phyloP scores from a whole-genome alignment of 2,329 filamentous ascomycete species.

The Fusarium graminum region DNA sequence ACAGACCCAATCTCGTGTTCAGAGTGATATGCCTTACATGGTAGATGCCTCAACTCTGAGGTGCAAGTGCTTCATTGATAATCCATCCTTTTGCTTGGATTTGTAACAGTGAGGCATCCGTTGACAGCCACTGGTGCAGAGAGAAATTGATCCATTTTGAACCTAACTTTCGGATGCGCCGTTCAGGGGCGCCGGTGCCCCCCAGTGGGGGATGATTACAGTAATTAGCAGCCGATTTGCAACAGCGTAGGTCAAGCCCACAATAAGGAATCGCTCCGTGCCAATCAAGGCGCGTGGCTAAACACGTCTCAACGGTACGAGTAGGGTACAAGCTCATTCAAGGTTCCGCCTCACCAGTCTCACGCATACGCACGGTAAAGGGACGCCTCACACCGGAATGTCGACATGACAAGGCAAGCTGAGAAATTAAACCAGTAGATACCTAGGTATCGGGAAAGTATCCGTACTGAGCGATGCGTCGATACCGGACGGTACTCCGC shows the following conservation, averaged over 20 bases:
- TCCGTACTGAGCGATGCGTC: conserved; percentile 9
- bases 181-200: conserved; percentile 46
- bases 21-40: not conserved
- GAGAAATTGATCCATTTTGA: conserved; percentile 34
- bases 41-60: not conserved
- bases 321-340: conserved; percentile 18
- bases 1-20: conserved; percentile 6
- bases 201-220: conserved; percentile 28
- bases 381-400: conserved; percentile 1
- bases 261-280: conserved; percentile 35
- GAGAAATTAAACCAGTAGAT: conserved; percentile 21
- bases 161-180: conserved; percentile 43
- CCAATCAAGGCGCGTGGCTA: conserved; percentile 45
- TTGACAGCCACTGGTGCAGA: conserved; percentile 18
- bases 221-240: conserved; percentile 30
- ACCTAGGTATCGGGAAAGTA: conserved; percentile 29
- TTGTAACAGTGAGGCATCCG: conserved; percentile 19
- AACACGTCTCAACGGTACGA: conserved; percentile 22
- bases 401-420: conserved; percentile 24
- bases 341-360: conserved; percentile 18
- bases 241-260: conserved; percentile 14
- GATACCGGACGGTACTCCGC: too few species aligned
- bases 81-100: not conserved
- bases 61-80: conserved; percentile 6
- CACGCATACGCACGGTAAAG: not conserved